Percentiles rank a stretch among this genome's conserved stretches.
phyloP scores from a whole-genome alignment of 164 flowering plant species.

The Annona cherimola region DNA sequence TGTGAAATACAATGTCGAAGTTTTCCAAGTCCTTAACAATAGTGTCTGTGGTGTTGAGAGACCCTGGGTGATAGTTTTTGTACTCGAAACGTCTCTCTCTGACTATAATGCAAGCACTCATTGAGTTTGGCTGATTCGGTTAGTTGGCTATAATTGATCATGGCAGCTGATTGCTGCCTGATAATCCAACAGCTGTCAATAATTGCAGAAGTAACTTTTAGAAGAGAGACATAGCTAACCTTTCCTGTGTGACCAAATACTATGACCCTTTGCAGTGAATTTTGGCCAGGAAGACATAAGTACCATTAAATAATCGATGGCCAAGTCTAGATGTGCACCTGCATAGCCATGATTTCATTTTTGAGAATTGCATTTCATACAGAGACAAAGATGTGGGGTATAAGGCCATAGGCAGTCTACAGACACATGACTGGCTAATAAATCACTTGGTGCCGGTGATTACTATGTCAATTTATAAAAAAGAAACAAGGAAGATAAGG shows the following conservation, averaged over 20 bases:
- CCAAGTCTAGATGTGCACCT: constrained; percentile 76
- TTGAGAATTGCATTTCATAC: background rate
- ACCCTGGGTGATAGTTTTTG: constrained; percentile 67
- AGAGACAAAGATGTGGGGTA: no score
- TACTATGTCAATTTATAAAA: no score
- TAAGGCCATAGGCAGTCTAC: background rate
- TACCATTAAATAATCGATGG: constrained; percentile 47
- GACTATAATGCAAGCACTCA: constrained; percentile 40
- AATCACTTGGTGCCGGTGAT: no score
- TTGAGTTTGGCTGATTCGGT: background rate
- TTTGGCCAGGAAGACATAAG: constrained; percentile 65
- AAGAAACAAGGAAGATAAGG: no score
- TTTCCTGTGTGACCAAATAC: constrained; percentile 90
- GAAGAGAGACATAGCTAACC: constrained; percentile 25
- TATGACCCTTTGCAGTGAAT: constrained; percentile 68
- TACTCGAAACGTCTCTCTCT: constrained; percentile 87
- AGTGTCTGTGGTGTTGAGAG: constrained; percentile 77
- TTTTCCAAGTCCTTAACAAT: constrained; percentile 60
- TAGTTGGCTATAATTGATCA: background rate
- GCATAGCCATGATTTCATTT: constrained; percentile 4
- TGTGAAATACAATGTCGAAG: constrained; percentile 77
- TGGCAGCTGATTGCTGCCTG: background rate
- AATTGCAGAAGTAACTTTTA: background rate
- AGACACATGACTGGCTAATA: no score
- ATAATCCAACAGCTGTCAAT: background rate